phyloP scores from a whole-genome alignment of 331 rosid species.

The Pyrus hybrid region DNA sequence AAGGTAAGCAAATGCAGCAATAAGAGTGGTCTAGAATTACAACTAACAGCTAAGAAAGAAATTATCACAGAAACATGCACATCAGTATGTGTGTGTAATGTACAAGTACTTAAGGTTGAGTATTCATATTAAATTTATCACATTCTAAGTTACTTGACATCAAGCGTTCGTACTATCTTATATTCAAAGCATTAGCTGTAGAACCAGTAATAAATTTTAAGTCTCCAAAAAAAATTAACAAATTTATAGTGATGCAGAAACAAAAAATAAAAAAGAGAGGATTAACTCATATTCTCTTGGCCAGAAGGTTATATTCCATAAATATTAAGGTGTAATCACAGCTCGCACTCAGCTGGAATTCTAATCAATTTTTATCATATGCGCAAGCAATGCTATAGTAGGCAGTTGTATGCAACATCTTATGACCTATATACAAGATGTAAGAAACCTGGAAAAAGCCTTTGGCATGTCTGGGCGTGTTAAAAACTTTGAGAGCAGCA shows the following conservation, averaged over 20 bases:
- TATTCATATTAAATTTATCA: background rate
- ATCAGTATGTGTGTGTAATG: background rate
- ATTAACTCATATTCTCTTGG: background rate
- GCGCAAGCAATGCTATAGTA: background rate
- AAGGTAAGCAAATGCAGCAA: background rate
- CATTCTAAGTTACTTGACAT: background rate
- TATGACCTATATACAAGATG: slow-evolving; percentile 3
- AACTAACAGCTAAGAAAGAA: background rate
- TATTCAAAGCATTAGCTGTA: background rate
- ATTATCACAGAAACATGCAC: background rate
- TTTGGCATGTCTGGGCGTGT: slow-evolving; percentile 97
- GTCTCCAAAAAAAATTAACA: background rate
- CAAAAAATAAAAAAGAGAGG: background rate
- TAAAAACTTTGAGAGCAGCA: slow-evolving; percentile 75
- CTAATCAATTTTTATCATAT: background rate
- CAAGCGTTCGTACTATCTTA: background rate
- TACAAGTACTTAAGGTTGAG: background rate
- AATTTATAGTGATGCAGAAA: background rate
- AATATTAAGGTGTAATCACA: background rate
- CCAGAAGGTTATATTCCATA: background rate
- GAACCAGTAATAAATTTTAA: slow-evolving; percentile 1
- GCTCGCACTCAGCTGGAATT: background rate
- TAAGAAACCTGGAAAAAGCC: slow-evolving; percentile 63
- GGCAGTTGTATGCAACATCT: background rate
- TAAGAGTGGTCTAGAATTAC: background rate